These are phyloP conservation scores for Acanthamoeba triangularis DNA, from an alignment of 208 protist genomes.

Conservation along the genomic window DNA sequence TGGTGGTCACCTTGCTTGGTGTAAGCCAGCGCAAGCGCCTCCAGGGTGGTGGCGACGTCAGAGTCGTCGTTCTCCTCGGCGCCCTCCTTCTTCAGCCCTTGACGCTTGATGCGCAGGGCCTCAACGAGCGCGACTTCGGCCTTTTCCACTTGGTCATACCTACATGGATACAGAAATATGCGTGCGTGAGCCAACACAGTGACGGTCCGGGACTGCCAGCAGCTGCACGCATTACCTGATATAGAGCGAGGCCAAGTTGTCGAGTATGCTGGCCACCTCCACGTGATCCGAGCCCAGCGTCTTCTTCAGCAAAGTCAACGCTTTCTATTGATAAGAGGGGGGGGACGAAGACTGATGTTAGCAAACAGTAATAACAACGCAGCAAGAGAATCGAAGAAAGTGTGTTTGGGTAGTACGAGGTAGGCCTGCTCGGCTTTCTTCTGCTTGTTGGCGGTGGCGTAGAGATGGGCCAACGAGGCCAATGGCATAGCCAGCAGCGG, in stretches of 20 bases:
- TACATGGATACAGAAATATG: not conserved
- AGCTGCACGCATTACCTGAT: not conserved
- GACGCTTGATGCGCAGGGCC: constrained; percentile 17
- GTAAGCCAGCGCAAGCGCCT: not conserved
- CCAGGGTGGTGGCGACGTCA: not conserved
- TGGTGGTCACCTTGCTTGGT: not conserved
- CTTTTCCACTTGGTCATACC: constrained; percentile 44
- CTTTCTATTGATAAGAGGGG: not conserved
- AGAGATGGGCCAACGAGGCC: constrained; percentile 42
- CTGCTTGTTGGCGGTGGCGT: constrained; percentile 7
- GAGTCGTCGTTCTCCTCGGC: constrained; percentile 11
- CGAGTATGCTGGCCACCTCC: constrained; percentile 9
- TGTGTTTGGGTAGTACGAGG: not conserved
- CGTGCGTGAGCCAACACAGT: no score
- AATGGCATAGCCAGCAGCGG: constrained; percentile 49
- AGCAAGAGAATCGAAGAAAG: not conserved
- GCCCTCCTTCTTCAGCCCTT: not conserved
- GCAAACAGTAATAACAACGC: not conserved
- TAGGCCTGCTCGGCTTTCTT: constrained; percentile 58
- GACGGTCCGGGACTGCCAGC: no score
- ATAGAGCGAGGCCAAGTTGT: constrained; percentile 7
- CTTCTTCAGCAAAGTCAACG: constrained; percentile 36
- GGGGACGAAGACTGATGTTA: no score
- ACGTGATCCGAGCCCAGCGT: constrained; percentile 2
- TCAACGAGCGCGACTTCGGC: constrained; percentile 38